phyloP scores from a whole-genome alignment of 345 rosid genomes.

The Euphorbia lathyris region DNA sequence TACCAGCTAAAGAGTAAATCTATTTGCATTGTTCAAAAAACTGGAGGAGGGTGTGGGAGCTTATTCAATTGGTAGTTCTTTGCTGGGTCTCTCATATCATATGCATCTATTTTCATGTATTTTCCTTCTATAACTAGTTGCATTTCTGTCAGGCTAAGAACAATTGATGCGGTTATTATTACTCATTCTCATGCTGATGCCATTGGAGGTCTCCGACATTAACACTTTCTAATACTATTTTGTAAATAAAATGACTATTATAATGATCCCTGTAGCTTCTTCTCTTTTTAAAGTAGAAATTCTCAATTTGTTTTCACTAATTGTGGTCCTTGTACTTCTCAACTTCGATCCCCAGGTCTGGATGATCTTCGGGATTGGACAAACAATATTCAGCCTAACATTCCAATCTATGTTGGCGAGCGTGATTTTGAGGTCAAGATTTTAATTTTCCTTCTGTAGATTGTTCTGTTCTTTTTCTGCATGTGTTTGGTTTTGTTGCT shows the following conservation, averaged over 20 bases:
- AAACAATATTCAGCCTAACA: constrained; percentile 73
- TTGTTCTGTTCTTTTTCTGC: not conserved
- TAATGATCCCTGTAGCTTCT: constrained; percentile 17
- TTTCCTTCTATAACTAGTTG: constrained; percentile 44
- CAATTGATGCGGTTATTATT: constrained; percentile 92
- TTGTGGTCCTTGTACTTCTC: constrained; percentile 8
- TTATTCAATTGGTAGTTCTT: constrained; percentile 4
- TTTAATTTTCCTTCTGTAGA: not conserved
- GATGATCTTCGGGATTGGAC: constrained; percentile 99
- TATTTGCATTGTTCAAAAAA: not conserved
- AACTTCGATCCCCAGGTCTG: constrained; percentile 49
- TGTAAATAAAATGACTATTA: constrained; percentile 12
- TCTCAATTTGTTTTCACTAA: constrained; percentile 14
- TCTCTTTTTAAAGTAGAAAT: not conserved
- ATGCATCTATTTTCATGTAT: constrained; percentile 19
- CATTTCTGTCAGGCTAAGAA: constrained; percentile 86
- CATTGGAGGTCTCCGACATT: constrained; percentile 88
- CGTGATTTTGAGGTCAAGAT: constrained; percentile 75
- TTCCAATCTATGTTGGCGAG: constrained; percentile 73
- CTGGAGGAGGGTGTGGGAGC: not conserved
- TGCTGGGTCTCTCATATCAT: constrained; percentile 20
- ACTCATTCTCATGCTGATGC: constrained; percentile 99
- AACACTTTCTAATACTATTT: constrained; percentile 35
- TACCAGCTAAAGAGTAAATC: not conserved
- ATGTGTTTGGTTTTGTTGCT: not conserved